Percentiles rank a stretch among this genome's conserved stretches.
phyloP scores from a whole-genome alignment of 129 eudicot genomes.

The Flaveria brownii region DNA sequence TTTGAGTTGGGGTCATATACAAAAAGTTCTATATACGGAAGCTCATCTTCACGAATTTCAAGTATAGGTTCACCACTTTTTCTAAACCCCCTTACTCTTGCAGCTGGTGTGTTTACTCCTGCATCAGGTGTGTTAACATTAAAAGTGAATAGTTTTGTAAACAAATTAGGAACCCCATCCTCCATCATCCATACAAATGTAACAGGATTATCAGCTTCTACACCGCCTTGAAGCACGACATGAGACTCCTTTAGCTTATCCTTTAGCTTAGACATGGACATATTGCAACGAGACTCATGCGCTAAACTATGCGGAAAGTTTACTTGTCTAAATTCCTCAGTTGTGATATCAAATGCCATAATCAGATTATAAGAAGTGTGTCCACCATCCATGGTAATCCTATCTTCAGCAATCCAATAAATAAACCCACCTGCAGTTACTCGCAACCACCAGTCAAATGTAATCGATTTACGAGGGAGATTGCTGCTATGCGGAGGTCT shows the following conservation, averaged over 20 bases:
- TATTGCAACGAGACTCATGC: background rate
- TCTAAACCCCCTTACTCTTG: background rate
- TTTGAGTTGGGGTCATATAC: conserved; percentile 6
- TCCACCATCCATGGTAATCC: background rate
- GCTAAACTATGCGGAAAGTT: background rate
- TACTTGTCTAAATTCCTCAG: conserved; percentile 1
- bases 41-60: no score
- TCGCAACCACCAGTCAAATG: background rate
- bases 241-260: background rate
- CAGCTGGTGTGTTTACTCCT: no score
- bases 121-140: background rate
- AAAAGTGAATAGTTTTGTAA: background rate
- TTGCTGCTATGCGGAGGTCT: background rate
- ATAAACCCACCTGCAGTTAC: background rate
- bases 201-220: background rate
- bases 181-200: background rate
- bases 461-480: background rate
- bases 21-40: no score
- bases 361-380: background rate
- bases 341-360: conserved; percentile 12
- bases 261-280: background rate
- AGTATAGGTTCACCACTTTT: conserved; percentile 1
- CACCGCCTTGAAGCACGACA: background rate
- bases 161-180: background rate
- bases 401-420: background rate